A percentile compares a stretch with the other conserved stretches of the same genome.
Evolutionary conservation across 1,139 yeast genomes (phyloP).

Genomic region (Protomyces macrosporus): DNA sequence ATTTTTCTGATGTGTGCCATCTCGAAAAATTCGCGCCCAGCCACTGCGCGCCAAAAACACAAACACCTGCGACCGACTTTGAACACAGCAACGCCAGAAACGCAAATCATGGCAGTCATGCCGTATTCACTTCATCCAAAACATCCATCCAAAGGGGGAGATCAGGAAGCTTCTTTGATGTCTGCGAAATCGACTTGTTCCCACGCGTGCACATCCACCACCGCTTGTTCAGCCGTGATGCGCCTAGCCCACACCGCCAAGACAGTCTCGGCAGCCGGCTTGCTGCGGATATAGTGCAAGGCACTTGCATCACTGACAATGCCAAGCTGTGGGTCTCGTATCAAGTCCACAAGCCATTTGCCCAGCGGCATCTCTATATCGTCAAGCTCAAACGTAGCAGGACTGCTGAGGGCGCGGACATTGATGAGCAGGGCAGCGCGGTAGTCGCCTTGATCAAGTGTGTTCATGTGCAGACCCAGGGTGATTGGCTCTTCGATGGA

Average conservation of each 20-base stretch:
- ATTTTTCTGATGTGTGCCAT: neutral
- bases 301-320: neutral
- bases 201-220: neutral
- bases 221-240: neutral
- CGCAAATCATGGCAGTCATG: no score
- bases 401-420: neutral
- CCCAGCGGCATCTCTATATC: neutral
- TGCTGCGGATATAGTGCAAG: neutral
- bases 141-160: no score
- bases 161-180: neutral
- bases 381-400: neutral
- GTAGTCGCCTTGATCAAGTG: neutral
- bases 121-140: no score
- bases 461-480: neutral
- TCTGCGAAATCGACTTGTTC: neutral
- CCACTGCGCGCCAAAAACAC: no score
- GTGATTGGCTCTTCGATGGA: neutral
- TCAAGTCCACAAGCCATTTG: neutral
- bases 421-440: neutral
- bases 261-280: neutral
- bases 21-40: neutral
- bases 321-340: neutral
- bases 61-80: no score
- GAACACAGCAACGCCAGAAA: no score
- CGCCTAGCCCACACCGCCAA: neutral